phyloP scores from a whole-genome alignment of 345 rosid genomes.

The Pugionium cornutum region DNA sequence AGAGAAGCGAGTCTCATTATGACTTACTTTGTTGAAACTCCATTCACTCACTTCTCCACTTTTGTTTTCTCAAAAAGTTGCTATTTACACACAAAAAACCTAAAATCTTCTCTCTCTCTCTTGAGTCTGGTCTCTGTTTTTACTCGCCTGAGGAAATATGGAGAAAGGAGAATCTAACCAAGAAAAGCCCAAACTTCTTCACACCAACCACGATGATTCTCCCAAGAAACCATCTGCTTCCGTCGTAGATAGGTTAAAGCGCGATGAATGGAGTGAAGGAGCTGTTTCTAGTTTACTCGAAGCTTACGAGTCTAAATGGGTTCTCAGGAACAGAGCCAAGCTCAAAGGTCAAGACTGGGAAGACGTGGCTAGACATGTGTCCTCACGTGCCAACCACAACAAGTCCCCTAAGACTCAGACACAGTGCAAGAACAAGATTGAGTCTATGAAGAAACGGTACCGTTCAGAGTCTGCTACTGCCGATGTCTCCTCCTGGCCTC shows the following conservation, averaged over 20 bases:
- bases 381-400: constrained; percentile 59
- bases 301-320: constrained; percentile 91
- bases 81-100: too few relatives aligned
- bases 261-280: constrained; percentile 99
- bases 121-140: constrained; percentile 21
- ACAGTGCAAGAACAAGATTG: constrained; percentile 98
- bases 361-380: constrained; percentile 77
- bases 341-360: constrained; percentile 99
- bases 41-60: constrained; percentile 21
- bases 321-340: constrained; percentile 81
- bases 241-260: constrained; percentile 64
- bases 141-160: constrained; percentile 51
- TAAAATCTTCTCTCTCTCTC: constrained; percentile 11
- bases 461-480: constrained; percentile 78
- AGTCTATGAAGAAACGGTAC: constrained; percentile 97
- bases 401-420: constrained; percentile 89
- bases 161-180: constrained; percentile 56
- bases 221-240: constrained; percentile 36
- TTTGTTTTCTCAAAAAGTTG: too few relatives aligned
- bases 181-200: too few relatives aligned
- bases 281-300: constrained; percentile 90
- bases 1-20: constrained; percentile 24
- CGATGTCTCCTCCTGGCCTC: constrained; percentile 87
- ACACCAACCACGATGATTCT: constrained; percentile 23
- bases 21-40: constrained; percentile 31